Evolutionary conservation across 106 monocot genomes (phyloP).

Genomic region (Triglochin maritima): DNA sequence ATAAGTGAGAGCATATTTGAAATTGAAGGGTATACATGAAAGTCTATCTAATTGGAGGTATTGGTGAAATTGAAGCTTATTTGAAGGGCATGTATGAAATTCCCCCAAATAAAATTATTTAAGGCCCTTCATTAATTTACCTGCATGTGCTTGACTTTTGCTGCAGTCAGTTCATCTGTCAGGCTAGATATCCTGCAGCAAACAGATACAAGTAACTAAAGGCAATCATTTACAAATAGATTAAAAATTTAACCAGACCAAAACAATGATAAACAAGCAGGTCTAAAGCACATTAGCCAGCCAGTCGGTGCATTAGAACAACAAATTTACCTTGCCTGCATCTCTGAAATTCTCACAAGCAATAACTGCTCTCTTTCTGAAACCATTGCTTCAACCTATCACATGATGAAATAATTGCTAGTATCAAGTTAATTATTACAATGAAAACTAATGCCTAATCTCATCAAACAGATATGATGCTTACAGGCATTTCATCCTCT

Average conservation of each 20-base stretch:
- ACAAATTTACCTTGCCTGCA: slow-evolving; percentile 57
- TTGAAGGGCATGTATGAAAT: no score
- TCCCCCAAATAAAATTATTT: no score
- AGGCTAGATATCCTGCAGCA: slow-evolving; percentile 45
- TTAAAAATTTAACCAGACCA: not conserved
- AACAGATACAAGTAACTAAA: not conserved
- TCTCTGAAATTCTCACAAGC: slow-evolving; percentile 66
- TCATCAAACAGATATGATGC: slow-evolving; percentile 8
- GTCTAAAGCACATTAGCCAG: not conserved
- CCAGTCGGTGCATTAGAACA: not conserved
- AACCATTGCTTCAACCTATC: slow-evolving; percentile 32
- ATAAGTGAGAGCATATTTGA: no score
- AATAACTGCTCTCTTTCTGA: slow-evolving; percentile 80
- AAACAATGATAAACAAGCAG: not conserved
- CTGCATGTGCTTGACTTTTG: slow-evolving; percentile 50
- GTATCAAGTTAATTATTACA: not conserved
- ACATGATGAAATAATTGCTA: not conserved
- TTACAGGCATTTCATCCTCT: slow-evolving; percentile 43
- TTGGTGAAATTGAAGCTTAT: no score
- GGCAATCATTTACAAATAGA: not conserved
- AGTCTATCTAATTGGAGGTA: no score
- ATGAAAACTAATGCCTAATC: not conserved
- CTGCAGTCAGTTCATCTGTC: slow-evolving; percentile 52
- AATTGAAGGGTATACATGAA: no score
- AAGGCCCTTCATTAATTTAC: slow-evolving; percentile 4